Evolutionary conservation across 1,284 basidiomycete species (phyloP).

Genomic region (Ustilago crameri): DNA sequence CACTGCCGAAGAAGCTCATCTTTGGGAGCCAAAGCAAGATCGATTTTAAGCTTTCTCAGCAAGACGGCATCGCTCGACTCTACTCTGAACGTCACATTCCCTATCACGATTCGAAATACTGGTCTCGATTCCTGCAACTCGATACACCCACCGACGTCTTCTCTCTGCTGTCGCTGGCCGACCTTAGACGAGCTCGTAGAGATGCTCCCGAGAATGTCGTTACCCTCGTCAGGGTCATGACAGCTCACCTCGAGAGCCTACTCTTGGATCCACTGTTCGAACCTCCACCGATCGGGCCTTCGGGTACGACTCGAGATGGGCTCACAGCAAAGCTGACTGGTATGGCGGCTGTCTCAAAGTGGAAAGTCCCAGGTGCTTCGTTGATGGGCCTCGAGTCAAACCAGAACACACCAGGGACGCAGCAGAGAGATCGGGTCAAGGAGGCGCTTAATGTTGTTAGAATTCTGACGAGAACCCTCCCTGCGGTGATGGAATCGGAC

Average conservation of each 20-base stretch:
- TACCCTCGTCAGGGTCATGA: conserved; percentile 58
- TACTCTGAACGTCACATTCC: conserved; percentile 59
- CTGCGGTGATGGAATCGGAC: conserved; percentile 48
- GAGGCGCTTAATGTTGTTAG: conserved; percentile 64
- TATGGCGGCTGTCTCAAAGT: conserved; percentile 30
- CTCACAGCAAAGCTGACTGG: conserved; percentile 12
- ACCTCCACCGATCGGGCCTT: conserved; percentile 32
- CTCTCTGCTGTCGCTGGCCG: conserved; percentile 48
- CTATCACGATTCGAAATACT: conserved; percentile 56
- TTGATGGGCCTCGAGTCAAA: conserved; percentile 13
- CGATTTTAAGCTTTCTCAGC: conserved; percentile 38
- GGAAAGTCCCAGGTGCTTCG: conserved; percentile 31
- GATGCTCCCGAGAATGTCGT: conserved; percentile 60
- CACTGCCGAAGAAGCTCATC: conserved; percentile 40
- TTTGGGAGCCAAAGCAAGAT: conserved; percentile 46
- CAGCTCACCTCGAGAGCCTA: conserved; percentile 61
- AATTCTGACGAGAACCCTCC: conserved; percentile 59
- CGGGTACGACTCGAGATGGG: conserved; percentile 9
- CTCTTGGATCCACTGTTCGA: conserved; percentile 56
- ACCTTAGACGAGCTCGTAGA: conserved; percentile 48
- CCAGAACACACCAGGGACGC: background rate
- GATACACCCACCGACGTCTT: conserved; percentile 57
- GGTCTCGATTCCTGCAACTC: conserved; percentile 55
- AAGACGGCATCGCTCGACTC: conserved; percentile 57
- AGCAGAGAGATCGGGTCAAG: conserved; percentile 45